Evolutionary conservation across 2,329 filamentous ascomycete genomes (phyloP), one percentile per base, ranked within the genome.

Genomic region (Cladophialophora carrionii): DNA sequence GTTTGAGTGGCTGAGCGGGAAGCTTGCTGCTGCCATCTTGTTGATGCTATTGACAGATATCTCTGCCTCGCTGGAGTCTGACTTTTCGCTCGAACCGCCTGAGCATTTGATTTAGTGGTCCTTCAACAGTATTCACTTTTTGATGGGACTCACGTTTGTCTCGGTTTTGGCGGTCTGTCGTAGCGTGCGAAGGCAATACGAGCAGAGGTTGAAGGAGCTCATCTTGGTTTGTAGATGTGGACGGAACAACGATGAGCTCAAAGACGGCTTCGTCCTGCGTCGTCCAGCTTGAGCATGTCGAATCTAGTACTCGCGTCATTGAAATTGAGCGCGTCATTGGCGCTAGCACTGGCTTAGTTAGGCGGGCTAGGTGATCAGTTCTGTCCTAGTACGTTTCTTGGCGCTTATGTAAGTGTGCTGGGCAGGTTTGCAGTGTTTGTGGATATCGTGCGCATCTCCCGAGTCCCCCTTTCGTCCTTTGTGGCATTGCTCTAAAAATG

Each of bases 151-250:
- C 6, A 57, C 49, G 14, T 53, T 54, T 59, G 53, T 57, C 22
- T 62, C 60, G 41, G n/a, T 14, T 56, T 63, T 55, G 60, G 68
- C 54, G 41, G 57, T 62, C 31, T 65, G 66, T 29, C 67, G 61
- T 29, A 71, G 53, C 26, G 63, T 57, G 41, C 68, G 63, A 57
- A 71, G 34, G 49, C 70, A 71, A 31, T 67, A 66, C 41, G 70
- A 64, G 64, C 70, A 71, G 20, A 69, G 56, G 43, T 57, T 65
- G 53, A 65, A 64, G 17, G 66, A 53, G 24, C 46, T 57, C 67
- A 69, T 69, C 29, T 43, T 64, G 56, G 10, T 22, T 9, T 6
- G 20, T 9, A 20, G 48, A 4, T n/a, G 29, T 34, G 24, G 20
- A 2, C 17, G 29, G 20, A 14, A 10, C 41, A 17, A 10, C 20